These are phyloP conservation scores for Cornus kousa DNA, from an alignment of 148 eudicot species.

Conservation along the genomic window DNA sequence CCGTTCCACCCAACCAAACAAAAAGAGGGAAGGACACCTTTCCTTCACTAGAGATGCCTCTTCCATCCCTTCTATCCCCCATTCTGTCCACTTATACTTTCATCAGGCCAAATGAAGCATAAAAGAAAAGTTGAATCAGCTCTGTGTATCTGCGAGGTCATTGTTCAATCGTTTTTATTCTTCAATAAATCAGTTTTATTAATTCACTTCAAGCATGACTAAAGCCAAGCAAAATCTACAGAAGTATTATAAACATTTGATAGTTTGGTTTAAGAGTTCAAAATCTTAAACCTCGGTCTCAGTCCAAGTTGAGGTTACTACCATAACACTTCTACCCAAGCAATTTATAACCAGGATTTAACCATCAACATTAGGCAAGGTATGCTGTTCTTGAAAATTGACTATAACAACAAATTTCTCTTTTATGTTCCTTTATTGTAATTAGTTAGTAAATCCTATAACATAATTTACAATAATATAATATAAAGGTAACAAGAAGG, in stretches of 20 bases:
- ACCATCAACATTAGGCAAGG: not conserved
- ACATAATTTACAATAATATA: slow-evolving; percentile 3
- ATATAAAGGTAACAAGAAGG: not conserved
- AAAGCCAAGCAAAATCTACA: not conserved
- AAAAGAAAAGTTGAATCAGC: not conserved
- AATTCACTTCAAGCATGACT: not conserved
- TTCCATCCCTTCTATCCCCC: too few relatives aligned
- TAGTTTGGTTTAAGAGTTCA: too few relatives aligned
- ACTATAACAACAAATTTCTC: not conserved
- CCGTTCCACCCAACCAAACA: too few relatives aligned
- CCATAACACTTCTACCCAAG: not conserved
- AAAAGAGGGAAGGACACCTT: too few relatives aligned
- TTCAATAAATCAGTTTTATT: not conserved
- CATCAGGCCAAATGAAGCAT: too few relatives aligned
- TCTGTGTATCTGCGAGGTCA: not conserved
- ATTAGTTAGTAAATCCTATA: not conserved
- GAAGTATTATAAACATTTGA: too few relatives aligned
- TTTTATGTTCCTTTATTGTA: not conserved
- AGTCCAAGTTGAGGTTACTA: too few relatives aligned
- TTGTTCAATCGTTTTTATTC: not conserved
- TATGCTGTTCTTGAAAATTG: not conserved
- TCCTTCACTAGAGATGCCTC: too few relatives aligned
- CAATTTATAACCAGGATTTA: not conserved
- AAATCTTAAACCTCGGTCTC: too few relatives aligned
- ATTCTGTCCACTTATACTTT: too few relatives aligned